These are phyloP conservation scores for Eimeria praecox DNA, from an alignment of 169 alveolate species.

Conservation along the genomic window DNA sequence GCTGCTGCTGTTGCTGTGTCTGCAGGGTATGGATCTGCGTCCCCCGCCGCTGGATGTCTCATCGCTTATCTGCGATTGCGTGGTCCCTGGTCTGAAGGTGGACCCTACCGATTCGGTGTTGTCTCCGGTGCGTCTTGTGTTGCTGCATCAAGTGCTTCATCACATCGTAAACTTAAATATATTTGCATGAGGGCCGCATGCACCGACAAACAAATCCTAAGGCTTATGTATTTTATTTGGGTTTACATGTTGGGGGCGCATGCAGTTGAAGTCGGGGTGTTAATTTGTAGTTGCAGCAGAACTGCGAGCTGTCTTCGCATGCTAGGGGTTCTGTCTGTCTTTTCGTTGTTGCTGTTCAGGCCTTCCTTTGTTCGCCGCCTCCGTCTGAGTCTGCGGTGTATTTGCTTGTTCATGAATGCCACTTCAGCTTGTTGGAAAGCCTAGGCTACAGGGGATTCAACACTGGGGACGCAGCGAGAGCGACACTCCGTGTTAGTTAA, in stretches of 20 bases:
- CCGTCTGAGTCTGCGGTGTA: conserved; percentile 69
- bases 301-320: not conserved
- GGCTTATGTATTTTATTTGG: not conserved
- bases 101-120: conserved; percentile 76
- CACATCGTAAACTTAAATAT: too few species aligned
- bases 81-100: conserved; percentile 51
- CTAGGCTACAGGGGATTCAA: conserved; percentile 49
- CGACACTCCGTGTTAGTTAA: conserved; percentile 28
- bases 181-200: too few species aligned
- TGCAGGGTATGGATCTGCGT: conserved; percentile 34
- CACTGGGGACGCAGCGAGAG: conserved; percentile 10
- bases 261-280: not conserved
- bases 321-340: not conserved
- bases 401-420: conserved; percentile 66
- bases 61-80: conserved; percentile 68
- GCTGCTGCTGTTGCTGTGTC: not conserved
- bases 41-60: conserved; percentile 73
- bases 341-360: conserved; percentile 4
- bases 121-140: conserved; percentile 46
- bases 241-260: not conserved
- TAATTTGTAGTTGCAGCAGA: not conserved
- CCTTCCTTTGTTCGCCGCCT: conserved; percentile 55
- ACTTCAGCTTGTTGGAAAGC: conserved; percentile 38
- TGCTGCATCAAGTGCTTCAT: not conserved
- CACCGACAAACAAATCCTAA: too few species aligned